Conservation (phyloP, 495 filamentous ascomycete species). For the Recurvomyces mirabilis region DNA sequence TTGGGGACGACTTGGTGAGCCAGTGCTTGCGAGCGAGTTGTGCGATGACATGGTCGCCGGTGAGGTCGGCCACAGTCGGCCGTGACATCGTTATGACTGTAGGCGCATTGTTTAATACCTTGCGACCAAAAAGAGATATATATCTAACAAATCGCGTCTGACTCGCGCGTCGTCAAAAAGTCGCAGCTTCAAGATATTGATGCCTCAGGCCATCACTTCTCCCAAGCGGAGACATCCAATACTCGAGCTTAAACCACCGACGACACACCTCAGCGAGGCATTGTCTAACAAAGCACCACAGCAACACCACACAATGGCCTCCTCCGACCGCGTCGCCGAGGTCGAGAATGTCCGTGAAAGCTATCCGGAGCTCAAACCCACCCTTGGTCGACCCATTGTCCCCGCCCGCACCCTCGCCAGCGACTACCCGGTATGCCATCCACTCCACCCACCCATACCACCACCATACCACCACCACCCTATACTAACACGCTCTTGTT, state of each 20-base stretch:
- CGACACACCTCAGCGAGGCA: conserved; percentile 12
- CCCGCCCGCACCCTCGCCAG: conserved; percentile 64
- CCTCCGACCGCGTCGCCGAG: conserved; percentile 10
- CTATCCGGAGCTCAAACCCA: conserved; percentile 15
- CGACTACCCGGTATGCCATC: conserved; percentile 62
- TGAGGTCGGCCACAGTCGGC: conserved; percentile 54
- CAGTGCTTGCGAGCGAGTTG: conserved; percentile 75
- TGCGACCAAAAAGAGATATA: no score
- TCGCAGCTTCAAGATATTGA: neutral
- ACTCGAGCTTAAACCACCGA: no score
- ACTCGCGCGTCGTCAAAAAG: no score
- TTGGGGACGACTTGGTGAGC: conserved; percentile 53
- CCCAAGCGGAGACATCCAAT: no score
- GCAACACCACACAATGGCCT: conserved; percentile 9
- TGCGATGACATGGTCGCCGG: conserved; percentile 71
- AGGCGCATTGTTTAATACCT: no score
- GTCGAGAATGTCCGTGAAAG: conserved; percentile 6
- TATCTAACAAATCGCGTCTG: no score
- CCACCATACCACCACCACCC: neutral
- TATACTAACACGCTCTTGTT: no score
- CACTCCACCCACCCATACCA: conserved; percentile 1
- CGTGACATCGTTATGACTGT: conserved; percentile 23
- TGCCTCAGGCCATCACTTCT: no score
- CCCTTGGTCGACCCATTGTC: conserved; percentile 42
- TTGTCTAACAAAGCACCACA: conserved; percentile 9